These are phyloP conservation scores for Chiua virens DNA, from an alignment of 768 basidiomycete species.

Conservation along the genomic window DNA sequence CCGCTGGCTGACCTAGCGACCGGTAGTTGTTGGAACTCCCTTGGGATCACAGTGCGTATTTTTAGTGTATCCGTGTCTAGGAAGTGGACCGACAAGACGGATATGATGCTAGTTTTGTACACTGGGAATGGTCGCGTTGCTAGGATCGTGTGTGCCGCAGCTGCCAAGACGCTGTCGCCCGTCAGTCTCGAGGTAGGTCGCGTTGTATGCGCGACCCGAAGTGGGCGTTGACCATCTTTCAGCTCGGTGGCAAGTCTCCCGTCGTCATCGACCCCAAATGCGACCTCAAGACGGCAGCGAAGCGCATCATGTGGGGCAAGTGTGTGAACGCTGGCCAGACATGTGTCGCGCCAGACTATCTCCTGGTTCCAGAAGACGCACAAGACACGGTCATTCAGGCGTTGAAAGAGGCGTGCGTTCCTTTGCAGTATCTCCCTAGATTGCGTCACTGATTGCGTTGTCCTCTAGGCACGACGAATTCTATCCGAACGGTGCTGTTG, in stretches of 20 bases:
- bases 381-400: conserved; percentile 42
- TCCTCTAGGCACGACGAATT: conserved; percentile 24
- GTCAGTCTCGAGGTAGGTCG: conserved; percentile 52
- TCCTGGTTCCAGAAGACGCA: conserved; percentile 43
- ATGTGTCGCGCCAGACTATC: conserved; percentile 64
- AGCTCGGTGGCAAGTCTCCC: conserved; percentile 76
- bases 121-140: conserved; percentile 65
- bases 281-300: conserved; percentile 64
- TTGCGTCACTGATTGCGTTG: neutral
- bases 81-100: neutral
- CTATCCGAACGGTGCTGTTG: conserved; percentile 44
- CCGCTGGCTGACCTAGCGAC: neutral
- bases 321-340: conserved; percentile 74
- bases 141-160: conserved; percentile 66
- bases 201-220: neutral
- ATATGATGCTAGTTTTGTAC: conserved; percentile 39
- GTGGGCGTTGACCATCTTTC: neutral
- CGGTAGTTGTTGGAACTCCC: conserved; percentile 66
- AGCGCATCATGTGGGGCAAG: conserved; percentile 84
- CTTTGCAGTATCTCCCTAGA: neutral
- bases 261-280: conserved; percentile 70
- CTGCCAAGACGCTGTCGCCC: conserved; percentile 75
- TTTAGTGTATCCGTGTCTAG: neutral
- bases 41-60: conserved; percentile 57
- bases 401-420: conserved; percentile 42